Conservation (phyloP, 1,139 yeast species). For the Diutina neorugosa region DNA sequence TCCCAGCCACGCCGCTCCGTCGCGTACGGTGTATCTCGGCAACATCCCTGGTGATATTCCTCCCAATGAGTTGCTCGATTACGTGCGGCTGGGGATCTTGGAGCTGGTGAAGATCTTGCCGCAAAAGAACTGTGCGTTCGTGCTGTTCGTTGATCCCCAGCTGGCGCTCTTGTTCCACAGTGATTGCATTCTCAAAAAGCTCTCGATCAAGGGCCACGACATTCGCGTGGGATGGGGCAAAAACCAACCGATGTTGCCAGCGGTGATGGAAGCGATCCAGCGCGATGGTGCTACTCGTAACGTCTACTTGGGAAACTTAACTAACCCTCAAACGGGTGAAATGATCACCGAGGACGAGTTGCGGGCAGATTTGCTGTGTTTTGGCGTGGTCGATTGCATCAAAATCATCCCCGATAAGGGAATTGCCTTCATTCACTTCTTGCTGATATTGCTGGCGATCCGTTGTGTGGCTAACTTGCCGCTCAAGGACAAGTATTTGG, state of each 20-base stretch:
- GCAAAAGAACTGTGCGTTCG: conserved; percentile 47
- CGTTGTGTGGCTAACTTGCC: conserved; percentile 49
- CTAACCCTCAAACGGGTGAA: conserved; percentile 31
- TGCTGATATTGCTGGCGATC: conserved; percentile 44
- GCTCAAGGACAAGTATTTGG: conserved; percentile 39
- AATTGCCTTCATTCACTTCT: conserved; percentile 50
- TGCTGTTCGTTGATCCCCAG: conserved; percentile 50
- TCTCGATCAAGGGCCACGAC: conserved; percentile 45
- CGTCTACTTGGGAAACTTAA: conserved; percentile 71
- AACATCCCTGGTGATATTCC: conserved; percentile 76
- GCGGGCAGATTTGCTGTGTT: conserved; percentile 34
- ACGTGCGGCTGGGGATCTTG: conserved; percentile 83
- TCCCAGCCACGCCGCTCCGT: conserved; percentile 35
- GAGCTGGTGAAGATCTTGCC: conserved; percentile 58
- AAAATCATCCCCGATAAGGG: conserved; percentile 47
- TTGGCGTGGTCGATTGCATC: conserved; percentile 45
- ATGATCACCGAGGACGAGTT: conserved; percentile 48
- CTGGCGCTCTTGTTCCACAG: conserved; percentile 50
- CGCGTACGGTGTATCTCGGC: conserved; percentile 84
- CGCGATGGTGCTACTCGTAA: conserved; percentile 87
- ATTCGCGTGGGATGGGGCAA: conserved; percentile 62
- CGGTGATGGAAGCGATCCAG: conserved; percentile 62
- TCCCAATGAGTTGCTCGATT: conserved; percentile 73
- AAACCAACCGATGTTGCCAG: conserved; percentile 52
- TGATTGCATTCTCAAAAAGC: conserved; percentile 46